Conservation (phyloP, 106 monocot species). For the Gastrodia elata region DNA sequence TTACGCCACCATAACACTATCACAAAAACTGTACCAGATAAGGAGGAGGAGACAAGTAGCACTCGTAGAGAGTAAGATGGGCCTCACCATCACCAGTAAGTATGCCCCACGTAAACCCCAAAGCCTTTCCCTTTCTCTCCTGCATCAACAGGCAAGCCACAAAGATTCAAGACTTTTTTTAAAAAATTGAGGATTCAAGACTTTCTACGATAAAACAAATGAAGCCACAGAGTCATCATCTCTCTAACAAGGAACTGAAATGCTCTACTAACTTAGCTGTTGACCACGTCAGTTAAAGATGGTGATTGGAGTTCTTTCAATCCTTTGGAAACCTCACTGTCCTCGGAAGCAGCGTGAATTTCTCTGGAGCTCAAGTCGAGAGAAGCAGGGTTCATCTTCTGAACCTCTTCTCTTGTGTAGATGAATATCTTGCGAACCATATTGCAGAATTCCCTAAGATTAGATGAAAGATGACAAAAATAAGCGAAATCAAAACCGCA, state of each 20-base stretch:
- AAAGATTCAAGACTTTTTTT: no score
- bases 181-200: no score
- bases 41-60: background rate
- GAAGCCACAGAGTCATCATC: no score
- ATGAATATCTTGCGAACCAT: conserved; percentile 15
- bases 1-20: background rate
- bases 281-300: background rate
- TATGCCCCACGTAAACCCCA: background rate
- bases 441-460: conserved; percentile 11
- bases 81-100: background rate
- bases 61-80: background rate
- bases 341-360: background rate
- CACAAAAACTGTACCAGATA: conserved; percentile 1
- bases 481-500: no score
- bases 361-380: background rate
- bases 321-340: conserved; percentile 3
- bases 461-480: background rate
- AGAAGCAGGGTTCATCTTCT: conserved; percentile 4
- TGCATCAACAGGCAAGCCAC: background rate
- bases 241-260: no score
- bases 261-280: background rate
- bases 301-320: background rate
- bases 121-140: background rate
- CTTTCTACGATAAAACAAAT: background rate
- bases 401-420: conserved; percentile 11